A percentile compares a stretch with the other conserved stretches of the same genome.
Evolutionary conservation across 352 stramenopile species (phyloP).

Genomic region (Elongisporangium anandrum): DNA sequence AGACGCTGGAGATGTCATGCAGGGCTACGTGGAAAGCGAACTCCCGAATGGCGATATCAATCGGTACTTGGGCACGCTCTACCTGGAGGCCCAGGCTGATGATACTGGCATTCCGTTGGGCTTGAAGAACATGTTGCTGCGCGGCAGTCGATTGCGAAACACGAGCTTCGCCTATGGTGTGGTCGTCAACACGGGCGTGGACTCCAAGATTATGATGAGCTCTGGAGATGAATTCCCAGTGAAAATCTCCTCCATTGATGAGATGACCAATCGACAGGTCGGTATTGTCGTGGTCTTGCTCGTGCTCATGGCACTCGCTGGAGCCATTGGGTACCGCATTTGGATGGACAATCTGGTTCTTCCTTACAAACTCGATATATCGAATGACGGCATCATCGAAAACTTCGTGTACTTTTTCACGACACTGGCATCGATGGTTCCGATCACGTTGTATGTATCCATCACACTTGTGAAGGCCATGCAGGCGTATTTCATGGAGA

Average conservation of each 20-base stretch:
- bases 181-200: conserved; percentile 91
- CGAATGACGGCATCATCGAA: conserved; percentile 39
- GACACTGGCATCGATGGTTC: conserved; percentile 79
- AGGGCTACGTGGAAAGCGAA: conserved; percentile 77
- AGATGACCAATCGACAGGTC: conserved; percentile 85
- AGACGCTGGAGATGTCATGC: conserved; percentile 53
- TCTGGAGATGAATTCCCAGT: conserved; percentile 76
- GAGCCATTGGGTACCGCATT: conserved; percentile 52
- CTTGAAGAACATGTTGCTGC: conserved; percentile 89
- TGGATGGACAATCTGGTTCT: conserved; percentile 41
- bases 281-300: conserved; percentile 77
- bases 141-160: conserved; percentile 88
- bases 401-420: conserved; percentile 86
- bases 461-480: conserved; percentile 89
- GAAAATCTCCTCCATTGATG: conserved; percentile 82
- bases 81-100: conserved; percentile 49
- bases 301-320: conserved; percentile 61
- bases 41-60: conserved; percentile 81
- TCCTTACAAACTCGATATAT: conserved; percentile 34
- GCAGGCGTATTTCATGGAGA: conserved; percentile 85
- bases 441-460: conserved; percentile 86
- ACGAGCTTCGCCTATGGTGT: conserved; percentile 87
- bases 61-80: conserved; percentile 67
- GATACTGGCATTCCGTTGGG: conserved; percentile 48
- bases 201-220: conserved; percentile 92